These are phyloP conservation scores for Pseudogymnoascus sp. DNA, from an alignment of 2,329 filamentous ascomycete genomes.

Conservation along the genomic window DNA sequence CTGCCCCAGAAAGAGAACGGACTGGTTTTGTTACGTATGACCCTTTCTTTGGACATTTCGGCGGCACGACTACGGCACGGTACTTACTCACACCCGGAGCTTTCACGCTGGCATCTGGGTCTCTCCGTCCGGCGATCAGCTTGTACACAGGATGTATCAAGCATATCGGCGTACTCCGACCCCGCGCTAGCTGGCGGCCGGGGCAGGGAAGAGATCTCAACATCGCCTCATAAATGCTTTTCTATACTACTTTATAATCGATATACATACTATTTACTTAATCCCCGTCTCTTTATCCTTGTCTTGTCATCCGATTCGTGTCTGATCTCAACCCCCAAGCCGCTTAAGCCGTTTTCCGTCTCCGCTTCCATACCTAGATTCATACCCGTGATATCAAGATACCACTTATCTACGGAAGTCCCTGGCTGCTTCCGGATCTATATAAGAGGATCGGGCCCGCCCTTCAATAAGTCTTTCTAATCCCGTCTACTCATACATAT, in stretches of 20 bases:
- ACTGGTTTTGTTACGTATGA: not conserved
- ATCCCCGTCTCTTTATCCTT: constrained; percentile 4
- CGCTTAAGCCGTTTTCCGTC: not conserved
- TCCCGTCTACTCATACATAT: not conserved
- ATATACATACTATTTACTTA: constrained; percentile 2
- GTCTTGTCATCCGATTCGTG: not conserved
- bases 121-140: not conserved
- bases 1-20: not conserved
- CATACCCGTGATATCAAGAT: constrained; percentile 1
- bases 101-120: not conserved
- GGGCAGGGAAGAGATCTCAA: constrained; percentile 1
- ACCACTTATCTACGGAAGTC: not conserved
- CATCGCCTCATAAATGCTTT: constrained; percentile 8
- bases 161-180: constrained; percentile 9
- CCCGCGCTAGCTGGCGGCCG: constrained; percentile 2
- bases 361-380: constrained; percentile 3
- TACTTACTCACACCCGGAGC: not conserved
- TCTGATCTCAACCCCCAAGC: not conserved
- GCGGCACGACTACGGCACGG: not conserved
- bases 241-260: not conserved
- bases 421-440: constrained; percentile 4
- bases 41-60: not conserved
- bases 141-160: constrained; percentile 3
- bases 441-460: not conserved
- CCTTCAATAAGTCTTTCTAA: not conserved